Conservation (phyloP, 2,329 filamentous ascomycete genomes). For the Penicillium italicum region DNA sequence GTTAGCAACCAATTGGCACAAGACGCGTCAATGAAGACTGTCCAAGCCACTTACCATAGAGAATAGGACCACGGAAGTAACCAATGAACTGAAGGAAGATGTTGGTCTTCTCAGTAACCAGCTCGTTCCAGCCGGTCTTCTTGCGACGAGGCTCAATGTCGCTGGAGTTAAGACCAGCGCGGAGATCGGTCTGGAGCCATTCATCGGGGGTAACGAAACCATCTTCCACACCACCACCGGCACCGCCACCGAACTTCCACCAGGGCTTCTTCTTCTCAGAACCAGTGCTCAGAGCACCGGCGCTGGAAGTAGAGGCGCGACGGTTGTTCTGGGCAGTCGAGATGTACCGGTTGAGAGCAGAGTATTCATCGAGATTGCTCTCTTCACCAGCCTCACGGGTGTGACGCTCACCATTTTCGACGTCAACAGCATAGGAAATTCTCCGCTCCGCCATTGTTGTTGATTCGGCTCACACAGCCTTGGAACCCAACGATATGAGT, state of each 20-base stretch:
- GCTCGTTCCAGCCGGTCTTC: conserved; percentile 67
- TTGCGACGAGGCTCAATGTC: conserved; percentile 65
- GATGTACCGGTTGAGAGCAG: conserved; percentile 64
- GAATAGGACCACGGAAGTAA: conserved; percentile 66
- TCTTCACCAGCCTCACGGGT: conserved; percentile 29
- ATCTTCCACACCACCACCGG: conserved; percentile 26
- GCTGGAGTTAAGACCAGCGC: conserved; percentile 55
- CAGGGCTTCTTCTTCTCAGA: conserved; percentile 52
- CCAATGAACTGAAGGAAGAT: conserved; percentile 69
- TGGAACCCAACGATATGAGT: conserved; percentile 38
- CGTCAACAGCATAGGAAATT: conserved; percentile 45
- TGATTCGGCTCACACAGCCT: conserved; percentile 40
- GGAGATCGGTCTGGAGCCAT: conserved; percentile 66
- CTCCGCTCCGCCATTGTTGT: conserved; percentile 45
- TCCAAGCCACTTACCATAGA: not conserved
- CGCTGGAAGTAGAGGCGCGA: conserved; percentile 48
- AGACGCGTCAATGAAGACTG: not conserved
- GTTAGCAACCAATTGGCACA: conserved; percentile 8
- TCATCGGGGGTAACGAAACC: conserved; percentile 57
- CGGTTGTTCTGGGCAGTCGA: conserved; percentile 61
- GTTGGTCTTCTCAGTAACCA: conserved; percentile 71
- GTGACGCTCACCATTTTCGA: conserved; percentile 41
- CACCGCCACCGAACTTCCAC: conserved; percentile 55
- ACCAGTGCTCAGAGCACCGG: conserved; percentile 41
- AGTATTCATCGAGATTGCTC: conserved; percentile 56